Evolutionary conservation across 2,329 filamentous ascomycete genomes (phyloP), one percentile per base, ranked within the genome.

Genomic region (Ceratocystis ficicola): DNA sequence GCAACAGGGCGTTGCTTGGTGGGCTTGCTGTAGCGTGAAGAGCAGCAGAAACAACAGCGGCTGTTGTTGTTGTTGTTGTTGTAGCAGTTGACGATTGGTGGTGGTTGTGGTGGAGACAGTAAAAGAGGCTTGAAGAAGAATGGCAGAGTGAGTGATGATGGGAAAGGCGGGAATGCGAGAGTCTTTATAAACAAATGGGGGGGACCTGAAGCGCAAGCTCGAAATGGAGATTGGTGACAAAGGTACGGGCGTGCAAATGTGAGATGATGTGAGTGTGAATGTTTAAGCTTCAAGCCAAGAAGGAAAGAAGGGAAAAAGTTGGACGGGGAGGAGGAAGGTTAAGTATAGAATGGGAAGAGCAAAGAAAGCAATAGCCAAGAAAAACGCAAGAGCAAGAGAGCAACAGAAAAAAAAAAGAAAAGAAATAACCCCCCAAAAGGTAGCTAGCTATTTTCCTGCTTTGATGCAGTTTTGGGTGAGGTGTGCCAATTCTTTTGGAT

Each of bases 401-500:
- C 36, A 41, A 41, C 36, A 41, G 1, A 15, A 41, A 41, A 41
- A 12, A 3, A 36, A 36, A 36, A 12, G 3, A 41, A 32, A 30
- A 44, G 3, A 50, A 50, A 48, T 1, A n/a, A 25, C 41, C 25
- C 28, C 30, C 30, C 30, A 25, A 22, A 63, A n/a, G 48, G 48
- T 22, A 52, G 48, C 20, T 25, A 52, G 48, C 20, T 25, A 41
- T 41, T 41, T 50, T 25, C 22, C n/a, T 50, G 17, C 28, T 59
- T 59, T 59, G 28, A 36, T 36, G 55, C 25, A n/a, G 55, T 52
- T 52, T 52, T 52, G 48, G 48, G 10, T 28, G 48, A 50, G 48
- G 48, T 50, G 48, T 52, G 55, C n/a, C 28, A 59, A 59, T 30
- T 59, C 55, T 59, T 36, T 17, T 59, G 55, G 52, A 57, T 57